Percentiles rank a stretch among this genome's conserved stretches.
phyloP scores from a whole-genome alignment of 2,329 filamentous ascomycete genomes.

The Sphaerulina musiva region DNA sequence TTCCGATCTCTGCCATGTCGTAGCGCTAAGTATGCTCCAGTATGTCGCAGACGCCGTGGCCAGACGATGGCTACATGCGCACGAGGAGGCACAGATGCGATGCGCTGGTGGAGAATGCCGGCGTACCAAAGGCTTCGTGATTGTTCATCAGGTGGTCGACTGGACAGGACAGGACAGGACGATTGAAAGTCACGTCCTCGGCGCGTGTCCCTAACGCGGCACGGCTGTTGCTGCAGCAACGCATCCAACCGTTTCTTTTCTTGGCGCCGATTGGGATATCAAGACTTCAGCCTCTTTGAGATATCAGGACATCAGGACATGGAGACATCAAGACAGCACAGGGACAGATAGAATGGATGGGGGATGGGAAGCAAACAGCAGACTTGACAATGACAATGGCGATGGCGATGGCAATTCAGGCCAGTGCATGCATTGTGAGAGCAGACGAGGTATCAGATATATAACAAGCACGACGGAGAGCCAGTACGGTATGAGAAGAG shows the following conservation, averaged over 20 bases:
- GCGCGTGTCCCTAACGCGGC: background rate
- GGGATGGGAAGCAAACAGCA: no score
- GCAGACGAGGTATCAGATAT: no score
- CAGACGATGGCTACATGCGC: conserved; percentile 29
- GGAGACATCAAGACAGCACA: no score
- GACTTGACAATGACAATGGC: no score
- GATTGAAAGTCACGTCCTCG: conserved; percentile 5
- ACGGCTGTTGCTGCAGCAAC: background rate
- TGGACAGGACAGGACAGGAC: background rate
- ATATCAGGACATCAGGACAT: no score
- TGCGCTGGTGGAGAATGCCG: conserved; percentile 11
- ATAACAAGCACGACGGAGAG: background rate
- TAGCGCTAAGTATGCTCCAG: conserved; percentile 29
- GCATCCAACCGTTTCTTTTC: no score
- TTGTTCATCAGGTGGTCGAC: background rate
- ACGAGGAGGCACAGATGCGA: background rate
- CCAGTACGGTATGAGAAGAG: background rate
- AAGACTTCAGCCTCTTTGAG: no score
- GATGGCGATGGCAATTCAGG: no score
- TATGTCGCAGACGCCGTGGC: conserved; percentile 20
- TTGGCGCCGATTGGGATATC: no score
- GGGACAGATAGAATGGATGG: no score
- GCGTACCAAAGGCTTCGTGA: conserved; percentile 1
- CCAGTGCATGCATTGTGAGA: no score
- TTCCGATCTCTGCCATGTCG: conserved; percentile 26